Base-by-base conservation (phyloP, 371 early-diverging fungal genomes). In the Umbelopsis sp. region DNA sequence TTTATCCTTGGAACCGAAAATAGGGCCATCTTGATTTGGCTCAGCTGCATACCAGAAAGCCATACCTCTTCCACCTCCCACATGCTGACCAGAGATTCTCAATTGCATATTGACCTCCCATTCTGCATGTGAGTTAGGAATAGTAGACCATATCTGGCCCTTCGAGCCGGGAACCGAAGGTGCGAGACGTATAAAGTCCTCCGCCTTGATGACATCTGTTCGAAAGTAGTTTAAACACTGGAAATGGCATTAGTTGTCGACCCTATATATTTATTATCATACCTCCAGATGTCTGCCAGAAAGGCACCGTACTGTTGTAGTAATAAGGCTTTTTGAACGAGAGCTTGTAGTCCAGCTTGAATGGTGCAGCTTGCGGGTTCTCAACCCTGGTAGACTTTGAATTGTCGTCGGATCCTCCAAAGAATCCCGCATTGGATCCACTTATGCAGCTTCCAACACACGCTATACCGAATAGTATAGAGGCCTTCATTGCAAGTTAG, bases 41-140 rank as follows among this genome's bases (percentile, higher is more conserved):
- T 91, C 89, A 65, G 88, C 80, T 5, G 92, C 87, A 74, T 94
- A 94, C 96, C 96, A 96, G 69, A 96, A 88, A 11, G 93, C 94
- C 16, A 96, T 68, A n/a, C 96, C 96, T 46, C 90, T 86, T 48
- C 93, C 93, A 22, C 96, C 94, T 38, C 87, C 74, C 63, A 81
- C 72, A 44, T 85, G 81, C 14, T 84, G 82, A 1, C 96, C 96
- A 41, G 75, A 76, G 4, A 91, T 85, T 44, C 74, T 79, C 74
- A 94, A 88, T 6, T 86, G 78, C 44, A 94, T 77, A 45, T 89
- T 87, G 1, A 88, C 87, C 70, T 91, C 86, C 94, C 94, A 96
- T 63, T 92, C 90, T 65, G 83, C 82, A 79, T 93, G 80, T 5
- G 82, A 77, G 68, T 94, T 94, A 1, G 89, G 82, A 0, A 72